Evolutionary conservation across 352 stramenopile genomes (phyloP).

Genomic region (Phytopythium mirpurense): DNA sequence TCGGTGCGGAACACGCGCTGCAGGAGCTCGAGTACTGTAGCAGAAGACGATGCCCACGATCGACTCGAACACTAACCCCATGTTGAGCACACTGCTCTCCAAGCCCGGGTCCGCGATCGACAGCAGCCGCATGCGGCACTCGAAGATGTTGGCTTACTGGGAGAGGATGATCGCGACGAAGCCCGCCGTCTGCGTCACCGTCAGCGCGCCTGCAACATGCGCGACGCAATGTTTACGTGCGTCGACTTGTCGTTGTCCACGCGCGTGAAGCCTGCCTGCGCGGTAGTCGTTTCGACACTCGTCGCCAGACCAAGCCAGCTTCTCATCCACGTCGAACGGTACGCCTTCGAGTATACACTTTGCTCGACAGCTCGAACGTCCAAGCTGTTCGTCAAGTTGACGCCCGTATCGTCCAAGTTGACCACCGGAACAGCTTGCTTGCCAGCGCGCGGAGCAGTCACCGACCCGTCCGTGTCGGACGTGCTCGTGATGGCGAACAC

Average conservation of each 20-base stretch:
- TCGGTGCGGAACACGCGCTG: conserved; percentile 69
- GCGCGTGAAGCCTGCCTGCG: conserved; percentile 28
- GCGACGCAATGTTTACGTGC: conserved; percentile 67
- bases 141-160: conserved; percentile 82
- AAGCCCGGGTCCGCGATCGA: conserved; percentile 85
- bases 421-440: conserved; percentile 26
- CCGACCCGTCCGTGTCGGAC: conserved; percentile 13
- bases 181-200: conserved; percentile 75
- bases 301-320: conserved; percentile 20
- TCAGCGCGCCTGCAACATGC: conserved; percentile 66
- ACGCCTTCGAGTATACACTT: conserved; percentile 15
- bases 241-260: conserved; percentile 17
- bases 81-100: conserved; percentile 85
- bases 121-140: conserved; percentile 85
- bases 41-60: conserved; percentile 65
- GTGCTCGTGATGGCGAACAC: conserved; percentile 34
- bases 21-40: conserved; percentile 68
- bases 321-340: conserved; percentile 6
- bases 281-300: conserved; percentile 38
- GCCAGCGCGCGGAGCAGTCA: conserved; percentile 9
- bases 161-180: conserved; percentile 75
- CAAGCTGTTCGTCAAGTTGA: conserved; percentile 10
- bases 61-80: conserved; percentile 85
- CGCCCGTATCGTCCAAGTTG: too few relatives aligned
- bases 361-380: conserved; percentile 17